Evolutionary conservation across 1,284 basidiomycete species (phyloP).

Genomic region (Ganoderma leucocontextum): DNA sequence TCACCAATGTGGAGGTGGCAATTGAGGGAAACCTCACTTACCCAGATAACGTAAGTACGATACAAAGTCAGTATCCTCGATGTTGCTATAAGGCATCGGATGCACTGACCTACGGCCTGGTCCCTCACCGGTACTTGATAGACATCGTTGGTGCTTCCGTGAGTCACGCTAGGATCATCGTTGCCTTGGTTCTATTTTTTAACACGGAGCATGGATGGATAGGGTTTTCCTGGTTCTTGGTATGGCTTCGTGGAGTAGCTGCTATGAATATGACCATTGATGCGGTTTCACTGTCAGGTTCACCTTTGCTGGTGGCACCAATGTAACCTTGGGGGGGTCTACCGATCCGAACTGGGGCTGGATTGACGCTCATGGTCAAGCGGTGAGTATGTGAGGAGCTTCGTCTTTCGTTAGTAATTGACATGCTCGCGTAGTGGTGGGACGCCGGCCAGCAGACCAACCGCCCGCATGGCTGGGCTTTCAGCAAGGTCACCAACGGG

Average conservation of each 20-base stretch:
- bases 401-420: neutral
- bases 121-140: neutral
- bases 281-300: constrained; percentile 48
- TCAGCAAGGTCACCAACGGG: constrained; percentile 60
- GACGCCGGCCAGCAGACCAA: constrained; percentile 60
- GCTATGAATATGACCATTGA: too few species aligned
- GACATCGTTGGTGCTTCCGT: constrained; percentile 47
- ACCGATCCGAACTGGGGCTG: constrained; percentile 65
- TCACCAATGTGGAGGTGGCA: constrained; percentile 64
- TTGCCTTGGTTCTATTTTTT: neutral
- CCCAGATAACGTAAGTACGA: constrained; percentile 58
- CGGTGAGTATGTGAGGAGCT: constrained; percentile 42
- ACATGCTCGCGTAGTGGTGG: constrained; percentile 60
- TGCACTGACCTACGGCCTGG: neutral
- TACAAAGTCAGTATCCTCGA: constrained; percentile 53
- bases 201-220: neutral
- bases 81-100: neutral
- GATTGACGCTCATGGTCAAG: constrained; percentile 68
- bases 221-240: constrained; percentile 61
- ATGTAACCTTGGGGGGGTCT: constrained; percentile 64
- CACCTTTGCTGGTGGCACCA: constrained; percentile 59
- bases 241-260: constrained; percentile 30
- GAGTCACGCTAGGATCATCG: constrained; percentile 28
- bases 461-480: constrained; percentile 62
- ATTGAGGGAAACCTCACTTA: constrained; percentile 69